Conservation (phyloP, 768 basidiomycete species). For the Nidularia sp. region DNA sequence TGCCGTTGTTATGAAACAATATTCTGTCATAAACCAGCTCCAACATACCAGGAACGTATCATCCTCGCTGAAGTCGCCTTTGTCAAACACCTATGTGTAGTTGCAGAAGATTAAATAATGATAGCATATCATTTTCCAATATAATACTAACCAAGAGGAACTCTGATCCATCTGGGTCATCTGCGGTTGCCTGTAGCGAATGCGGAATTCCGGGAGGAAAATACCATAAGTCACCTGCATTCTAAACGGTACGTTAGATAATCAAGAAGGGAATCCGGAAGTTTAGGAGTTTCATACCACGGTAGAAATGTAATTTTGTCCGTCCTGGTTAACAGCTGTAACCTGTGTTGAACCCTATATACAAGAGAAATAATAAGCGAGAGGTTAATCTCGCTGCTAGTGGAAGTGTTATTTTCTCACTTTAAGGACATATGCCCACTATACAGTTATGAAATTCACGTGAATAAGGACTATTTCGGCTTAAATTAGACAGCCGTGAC, state of each 20-base stretch:
- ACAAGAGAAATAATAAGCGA: slow-evolving; percentile 2
- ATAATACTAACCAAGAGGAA: slow-evolving; percentile 37
- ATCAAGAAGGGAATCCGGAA: background rate
- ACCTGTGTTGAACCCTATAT: slow-evolving; percentile 39
- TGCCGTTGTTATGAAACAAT: background rate
- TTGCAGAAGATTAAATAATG: background rate
- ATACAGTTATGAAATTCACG: background rate
- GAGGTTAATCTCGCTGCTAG: background rate
- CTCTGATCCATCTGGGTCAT: slow-evolving; percentile 41
- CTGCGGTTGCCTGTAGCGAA: slow-evolving; percentile 49
- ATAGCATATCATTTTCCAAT: background rate
- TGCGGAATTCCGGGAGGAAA: slow-evolving; percentile 58
- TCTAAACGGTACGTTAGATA: slow-evolving; percentile 1
- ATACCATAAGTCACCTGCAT: slow-evolving; percentile 49
- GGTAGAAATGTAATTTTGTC: slow-evolving; percentile 48
- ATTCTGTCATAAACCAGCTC: background rate
- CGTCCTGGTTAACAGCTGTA: slow-evolving; percentile 47
- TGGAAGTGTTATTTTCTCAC: slow-evolving; percentile 11
- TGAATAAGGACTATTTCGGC: too few species aligned
- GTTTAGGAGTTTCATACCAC: slow-evolving; percentile 32
- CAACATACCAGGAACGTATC: slow-evolving; percentile 40
- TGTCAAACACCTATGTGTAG: slow-evolving; percentile 19
- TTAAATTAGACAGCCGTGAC: background rate
- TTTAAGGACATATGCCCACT: slow-evolving; percentile 55
- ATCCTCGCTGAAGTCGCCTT: slow-evolving; percentile 49